Evolutionary conservation across 1,139 yeast species (phyloP).

Genomic region (Yamadazyma friedrichii): DNA sequence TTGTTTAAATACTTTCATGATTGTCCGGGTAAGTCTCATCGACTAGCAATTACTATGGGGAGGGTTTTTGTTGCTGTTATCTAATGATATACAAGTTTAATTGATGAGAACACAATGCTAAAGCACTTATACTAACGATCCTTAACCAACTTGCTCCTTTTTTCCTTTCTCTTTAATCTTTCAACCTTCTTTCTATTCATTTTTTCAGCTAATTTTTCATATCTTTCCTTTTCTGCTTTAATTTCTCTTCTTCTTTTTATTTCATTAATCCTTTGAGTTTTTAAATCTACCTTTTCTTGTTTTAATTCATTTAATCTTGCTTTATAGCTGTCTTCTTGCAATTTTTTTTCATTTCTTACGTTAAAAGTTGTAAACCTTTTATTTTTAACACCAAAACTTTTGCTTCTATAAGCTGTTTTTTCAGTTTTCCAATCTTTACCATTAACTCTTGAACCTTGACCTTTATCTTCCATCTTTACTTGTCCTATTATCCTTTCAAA

Average conservation of each 20-base stretch:
- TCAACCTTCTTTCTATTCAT: constrained; percentile 81
- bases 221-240: constrained; percentile 73
- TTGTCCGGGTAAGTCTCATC: constrained; percentile 28
- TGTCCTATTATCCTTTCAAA: background rate
- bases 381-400: constrained; percentile 25
- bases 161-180: constrained; percentile 75
- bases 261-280: constrained; percentile 48
- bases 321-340: constrained; percentile 45
- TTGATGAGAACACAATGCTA: background rate
- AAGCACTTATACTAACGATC: constrained; percentile 44
- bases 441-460: constrained; percentile 46
- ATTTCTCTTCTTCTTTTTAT: constrained; percentile 65
- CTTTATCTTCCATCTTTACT: constrained; percentile 23
- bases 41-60: background rate
- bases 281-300: constrained; percentile 59
- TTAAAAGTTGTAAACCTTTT: constrained; percentile 21
- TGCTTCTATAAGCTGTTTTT: constrained; percentile 51
- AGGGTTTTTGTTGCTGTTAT: background rate
- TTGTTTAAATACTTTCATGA: constrained; percentile 25
- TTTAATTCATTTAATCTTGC: constrained; percentile 56
- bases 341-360: constrained; percentile 35
- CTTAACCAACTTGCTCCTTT: constrained; percentile 75
- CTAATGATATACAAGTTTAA: too few species aligned
- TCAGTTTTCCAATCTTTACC: constrained; percentile 60
- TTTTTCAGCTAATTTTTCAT: constrained; percentile 65